Conservation (phyloP, 1,284 basidiomycete genomes). For the Meripilus lineatus region DNA sequence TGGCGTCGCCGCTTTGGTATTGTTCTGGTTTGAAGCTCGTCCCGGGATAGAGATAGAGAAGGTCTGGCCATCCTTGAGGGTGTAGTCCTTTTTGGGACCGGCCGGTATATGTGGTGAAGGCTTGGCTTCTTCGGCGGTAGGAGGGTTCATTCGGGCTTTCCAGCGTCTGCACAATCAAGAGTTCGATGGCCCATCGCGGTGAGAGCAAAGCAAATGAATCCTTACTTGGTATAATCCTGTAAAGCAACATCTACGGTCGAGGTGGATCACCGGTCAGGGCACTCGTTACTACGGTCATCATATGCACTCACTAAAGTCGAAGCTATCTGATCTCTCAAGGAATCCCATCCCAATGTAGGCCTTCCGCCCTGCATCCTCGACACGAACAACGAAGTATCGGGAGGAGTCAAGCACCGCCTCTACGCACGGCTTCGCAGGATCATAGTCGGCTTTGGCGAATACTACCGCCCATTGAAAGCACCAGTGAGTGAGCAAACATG, state of each 20-base stretch:
- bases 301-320: slow-evolving; percentile 79
- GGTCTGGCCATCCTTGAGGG: slow-evolving; percentile 94
- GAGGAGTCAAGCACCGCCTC: slow-evolving; percentile 96
- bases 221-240: slow-evolving; percentile 91
- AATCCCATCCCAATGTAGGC: slow-evolving; percentile 96
- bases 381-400: slow-evolving; percentile 91
- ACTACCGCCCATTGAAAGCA: no score
- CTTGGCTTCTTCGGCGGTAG: slow-evolving; percentile 29
- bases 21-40: slow-evolving; percentile 19
- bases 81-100: slow-evolving; percentile 92
- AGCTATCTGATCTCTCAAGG: slow-evolving; percentile 85
- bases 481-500: slow-evolving; percentile 19
- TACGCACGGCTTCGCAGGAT: slow-evolving; percentile 75
- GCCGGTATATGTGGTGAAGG: slow-evolving; percentile 58
- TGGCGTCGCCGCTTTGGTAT: slow-evolving; percentile 11
- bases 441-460: slow-evolving; percentile 91
- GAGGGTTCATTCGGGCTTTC: slow-evolving; percentile 55
- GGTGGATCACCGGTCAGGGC: slow-evolving; percentile 2
- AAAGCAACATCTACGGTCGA: slow-evolving; percentile 76
- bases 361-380: slow-evolving; percentile 83
- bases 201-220: slow-evolving; percentile 5
- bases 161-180: slow-evolving; percentile 50
- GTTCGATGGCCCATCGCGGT: not conserved
- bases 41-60: slow-evolving; percentile 91
- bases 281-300: not conserved